phyloP scores from a whole-genome alignment of 306 rosid genomes.

The Alnus glutinosa region DNA sequence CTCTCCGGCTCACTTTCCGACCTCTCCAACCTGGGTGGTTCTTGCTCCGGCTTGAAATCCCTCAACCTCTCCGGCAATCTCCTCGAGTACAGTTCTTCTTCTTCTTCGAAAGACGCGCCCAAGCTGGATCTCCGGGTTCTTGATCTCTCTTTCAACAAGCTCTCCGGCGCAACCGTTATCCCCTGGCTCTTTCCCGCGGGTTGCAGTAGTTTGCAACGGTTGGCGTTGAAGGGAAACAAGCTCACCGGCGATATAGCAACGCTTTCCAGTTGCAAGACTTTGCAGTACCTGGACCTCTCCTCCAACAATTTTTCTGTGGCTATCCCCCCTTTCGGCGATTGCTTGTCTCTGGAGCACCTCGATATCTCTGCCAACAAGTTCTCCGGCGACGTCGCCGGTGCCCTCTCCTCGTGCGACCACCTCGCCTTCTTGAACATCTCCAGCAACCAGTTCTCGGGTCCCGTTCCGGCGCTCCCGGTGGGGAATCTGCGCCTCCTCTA shows the following conservation, averaged over 20 bases:
- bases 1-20: slow-evolving; percentile 53
- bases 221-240: slow-evolving; percentile 65
- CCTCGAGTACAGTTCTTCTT: slow-evolving; percentile 38
- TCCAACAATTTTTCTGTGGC: slow-evolving; percentile 58
- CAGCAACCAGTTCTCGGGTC: slow-evolving; percentile 58
- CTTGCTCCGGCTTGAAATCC: slow-evolving; percentile 51
- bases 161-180: slow-evolving; percentile 44
- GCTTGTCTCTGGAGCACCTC: slow-evolving; percentile 49
- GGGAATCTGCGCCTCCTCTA: slow-evolving; percentile 47
- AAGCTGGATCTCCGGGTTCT: slow-evolving; percentile 41
- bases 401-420: slow-evolving; percentile 42
- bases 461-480: slow-evolving; percentile 52
- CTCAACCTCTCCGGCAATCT: slow-evolving; percentile 67
- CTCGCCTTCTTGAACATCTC: slow-evolving; percentile 66
- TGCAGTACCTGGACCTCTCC: slow-evolving; percentile 62
- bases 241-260: slow-evolving; percentile 49
- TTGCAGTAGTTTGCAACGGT: slow-evolving; percentile 30
- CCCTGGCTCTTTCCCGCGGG: slow-evolving; percentile 57
- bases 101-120: slow-evolving; percentile 20
- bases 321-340: slow-evolving; percentile 66
- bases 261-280: slow-evolving; percentile 38
- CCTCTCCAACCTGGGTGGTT: slow-evolving; percentile 32
- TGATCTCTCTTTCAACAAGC: slow-evolving; percentile 71
- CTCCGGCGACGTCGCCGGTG: slow-evolving; percentile 51
- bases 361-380: slow-evolving; percentile 81